These are phyloP conservation scores for Colletotrichum eleusines DNA, from an alignment of 2,329 filamentous ascomycete species.

Conservation along the genomic window DNA sequence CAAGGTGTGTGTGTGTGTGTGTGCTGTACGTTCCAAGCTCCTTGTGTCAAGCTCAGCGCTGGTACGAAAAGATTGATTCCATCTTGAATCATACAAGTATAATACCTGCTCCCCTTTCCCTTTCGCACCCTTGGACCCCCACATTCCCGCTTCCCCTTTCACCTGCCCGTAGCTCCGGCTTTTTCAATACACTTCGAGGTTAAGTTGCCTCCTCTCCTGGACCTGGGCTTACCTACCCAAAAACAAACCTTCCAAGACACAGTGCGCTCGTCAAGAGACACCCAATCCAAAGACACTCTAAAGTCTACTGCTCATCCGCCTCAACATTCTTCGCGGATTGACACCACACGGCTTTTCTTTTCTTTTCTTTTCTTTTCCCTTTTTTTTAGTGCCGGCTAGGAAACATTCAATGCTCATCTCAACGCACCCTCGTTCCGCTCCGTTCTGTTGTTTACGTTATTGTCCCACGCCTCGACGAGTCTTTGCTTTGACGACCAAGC, in stretches of 20 bases:
- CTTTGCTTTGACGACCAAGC: slow-evolving; percentile 23
- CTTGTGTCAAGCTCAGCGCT: slow-evolving; percentile 7
- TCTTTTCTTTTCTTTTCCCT: neutral
- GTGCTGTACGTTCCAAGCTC: slow-evolving; percentile 32
- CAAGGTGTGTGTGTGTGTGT: neutral
- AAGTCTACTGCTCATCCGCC: slow-evolving; percentile 26
- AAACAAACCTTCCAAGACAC: slow-evolving; percentile 14
- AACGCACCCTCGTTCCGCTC: slow-evolving; percentile 39
- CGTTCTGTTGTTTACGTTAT: slow-evolving; percentile 37
- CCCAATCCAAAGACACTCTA: slow-evolving; percentile 14
- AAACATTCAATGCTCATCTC: slow-evolving; percentile 43
- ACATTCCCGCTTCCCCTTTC: slow-evolving; percentile 31
- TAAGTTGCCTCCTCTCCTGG: slow-evolving; percentile 26
- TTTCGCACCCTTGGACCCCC: slow-evolving; percentile 17
- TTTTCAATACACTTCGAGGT: slow-evolving; percentile 27
- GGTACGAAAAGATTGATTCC: slow-evolving; percentile 38
- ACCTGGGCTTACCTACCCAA: neutral
- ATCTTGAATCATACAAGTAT: slow-evolving; percentile 39
- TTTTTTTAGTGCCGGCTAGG: slow-evolving; percentile 17
- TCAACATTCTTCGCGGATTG: slow-evolving; percentile 26
- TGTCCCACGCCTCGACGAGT: slow-evolving; percentile 24
- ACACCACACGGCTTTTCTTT: slow-evolving; percentile 9
- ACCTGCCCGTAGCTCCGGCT: slow-evolving; percentile 39
- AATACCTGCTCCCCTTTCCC: slow-evolving; percentile 34
- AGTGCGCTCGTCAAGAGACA: slow-evolving; percentile 31